Base-by-base conservation (phyloP, 2,329 filamentous ascomycete genomes). In the Microdochium nivale region DNA sequence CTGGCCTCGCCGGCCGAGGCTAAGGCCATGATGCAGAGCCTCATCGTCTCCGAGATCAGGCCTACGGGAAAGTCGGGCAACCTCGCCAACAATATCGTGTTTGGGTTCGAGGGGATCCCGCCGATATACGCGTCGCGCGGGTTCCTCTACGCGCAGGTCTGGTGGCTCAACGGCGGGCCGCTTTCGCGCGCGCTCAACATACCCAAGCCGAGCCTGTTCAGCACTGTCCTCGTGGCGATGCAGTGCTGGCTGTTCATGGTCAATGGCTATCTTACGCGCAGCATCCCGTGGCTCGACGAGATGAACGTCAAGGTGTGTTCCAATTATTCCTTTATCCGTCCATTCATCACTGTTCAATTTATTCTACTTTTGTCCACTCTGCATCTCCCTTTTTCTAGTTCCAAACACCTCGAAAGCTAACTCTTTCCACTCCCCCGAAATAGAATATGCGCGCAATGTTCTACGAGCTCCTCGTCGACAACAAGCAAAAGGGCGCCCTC, bases 81-180 rank as follows among this genome's bases (percentile, higher is more conserved):
- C 7, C 73, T 91, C 25, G 86, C 86, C 2, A 86, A 86, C 65
- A 92, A 91, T 62, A 85, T 91, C 59, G 83, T 92, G 57, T 76
- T 79, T 3, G 79, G 79, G 2, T 72, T 91, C n/a, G 76, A 84
- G 58, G 73, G 77, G 48, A 79, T 81, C 43, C 79, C 86, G 1
- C 88, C 88, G 0, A 75, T 80, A 0, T 84, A 81, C 56, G 77
- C 84, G 1, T 84, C 82, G 1, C 75, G 78, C 5, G 79, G 81
- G 47, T 88, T 89, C 63, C 73, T 91, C 49, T 75, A 80, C 49
- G 87, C 86, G 0, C 78, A 80, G 62, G 80, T 82, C 3, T 75
- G 86, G 52, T 87, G 84, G 75, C 72, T 90, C 16, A 90, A 89
- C 60, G 86, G 87, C 3, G 71, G 77, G 32, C 73, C 80, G 16